Conservation (phyloP, 1,284 basidiomycete genomes). For the Cutaneotrichosporon sp. region DNA sequence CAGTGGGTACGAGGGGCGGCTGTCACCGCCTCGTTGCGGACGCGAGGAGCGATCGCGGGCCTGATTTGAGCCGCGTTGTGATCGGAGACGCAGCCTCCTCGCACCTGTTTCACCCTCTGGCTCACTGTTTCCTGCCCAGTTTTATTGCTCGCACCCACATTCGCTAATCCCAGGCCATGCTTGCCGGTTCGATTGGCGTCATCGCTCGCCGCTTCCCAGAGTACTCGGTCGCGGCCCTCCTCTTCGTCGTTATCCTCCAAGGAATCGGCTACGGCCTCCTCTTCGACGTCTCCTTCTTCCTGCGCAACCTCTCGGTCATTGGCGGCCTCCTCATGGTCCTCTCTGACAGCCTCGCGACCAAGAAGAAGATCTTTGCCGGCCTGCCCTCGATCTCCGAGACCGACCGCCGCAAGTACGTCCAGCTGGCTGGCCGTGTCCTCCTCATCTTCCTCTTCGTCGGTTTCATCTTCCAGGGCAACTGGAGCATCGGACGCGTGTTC, state of each 20-base stretch:
- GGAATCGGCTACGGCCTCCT: constrained; percentile 93
- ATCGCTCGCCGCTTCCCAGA: constrained; percentile 86
- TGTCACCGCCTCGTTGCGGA: constrained; percentile 1
- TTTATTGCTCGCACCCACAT: not conserved
- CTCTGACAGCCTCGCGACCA: constrained; percentile 84
- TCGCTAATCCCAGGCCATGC: constrained; percentile 70
- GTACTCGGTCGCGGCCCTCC: constrained; percentile 81
- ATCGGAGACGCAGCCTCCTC: not conserved
- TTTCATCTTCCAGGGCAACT: constrained; percentile 90
- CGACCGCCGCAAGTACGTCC: constrained; percentile 98
- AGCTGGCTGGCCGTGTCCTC: constrained; percentile 92
- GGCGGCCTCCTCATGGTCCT: constrained; percentile 97
- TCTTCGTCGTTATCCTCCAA: constrained; percentile 89
- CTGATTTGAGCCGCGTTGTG: not conserved
- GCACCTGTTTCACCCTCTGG: not conserved
- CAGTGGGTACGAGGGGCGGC: not conserved
- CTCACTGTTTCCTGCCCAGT: not conserved
- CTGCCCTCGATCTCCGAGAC: constrained; percentile 87
- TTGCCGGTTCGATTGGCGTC: constrained; percentile 79
- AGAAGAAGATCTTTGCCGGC: constrained; percentile 87
- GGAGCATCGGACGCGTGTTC: constrained; percentile 79
- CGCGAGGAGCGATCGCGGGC: not conserved
- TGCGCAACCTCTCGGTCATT: constrained; percentile 88
- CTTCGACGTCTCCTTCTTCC: constrained; percentile 99
- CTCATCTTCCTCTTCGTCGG: constrained; percentile 99